phyloP scores from a whole-genome alignment of 352 stramenopile genomes.

The Proteromonas lacertae region DNA sequence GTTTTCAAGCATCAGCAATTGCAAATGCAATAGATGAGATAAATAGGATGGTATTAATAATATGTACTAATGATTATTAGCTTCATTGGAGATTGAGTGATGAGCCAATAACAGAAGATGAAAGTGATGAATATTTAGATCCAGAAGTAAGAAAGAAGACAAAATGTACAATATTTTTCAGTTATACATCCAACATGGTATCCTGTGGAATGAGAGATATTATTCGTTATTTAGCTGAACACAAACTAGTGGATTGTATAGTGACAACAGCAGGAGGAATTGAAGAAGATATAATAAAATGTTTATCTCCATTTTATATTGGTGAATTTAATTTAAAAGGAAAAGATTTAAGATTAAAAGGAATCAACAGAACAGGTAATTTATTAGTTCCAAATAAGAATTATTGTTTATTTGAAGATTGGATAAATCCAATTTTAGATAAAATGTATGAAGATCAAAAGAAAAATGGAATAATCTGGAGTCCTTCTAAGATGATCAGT shows the following conservation, averaged over 20 bases:
- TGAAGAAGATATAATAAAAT: constrained; percentile 99
- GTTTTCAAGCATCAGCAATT: constrained; percentile 82
- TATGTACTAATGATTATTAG: constrained; percentile 7
- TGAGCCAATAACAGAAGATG: constrained; percentile 43
- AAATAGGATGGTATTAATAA: constrained; percentile 52
- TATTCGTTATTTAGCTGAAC: constrained; percentile 77
- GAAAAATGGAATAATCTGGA: constrained; percentile 42
- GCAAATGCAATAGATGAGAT: constrained; percentile 82
- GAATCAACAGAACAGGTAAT: constrained; percentile 97
- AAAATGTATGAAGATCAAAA: constrained; percentile 91
- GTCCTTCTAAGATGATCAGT: constrained; percentile 80
- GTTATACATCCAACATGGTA: constrained; percentile 98
- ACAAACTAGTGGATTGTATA: constrained; percentile 80
- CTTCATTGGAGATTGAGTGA: constrained; percentile 78
- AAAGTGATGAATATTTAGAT: constrained; percentile 41
- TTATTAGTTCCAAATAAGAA: constrained; percentile 98
- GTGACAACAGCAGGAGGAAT: constrained; percentile 47
- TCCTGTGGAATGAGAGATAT: constrained; percentile 85
- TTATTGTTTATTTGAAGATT: constrained; percentile 94
- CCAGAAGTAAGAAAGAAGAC: constrained; percentile 15
- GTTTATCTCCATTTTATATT: constrained; percentile 82
- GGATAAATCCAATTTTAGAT: constrained; percentile 61
- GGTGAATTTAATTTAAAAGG: constrained; percentile 76
- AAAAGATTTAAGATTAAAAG: constrained; percentile 16
- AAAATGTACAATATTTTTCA: constrained; percentile 92